Evolutionary conservation across 1,284 basidiomycete genomes (phyloP).

Genomic region (Apiotrichum sp.): DNA sequence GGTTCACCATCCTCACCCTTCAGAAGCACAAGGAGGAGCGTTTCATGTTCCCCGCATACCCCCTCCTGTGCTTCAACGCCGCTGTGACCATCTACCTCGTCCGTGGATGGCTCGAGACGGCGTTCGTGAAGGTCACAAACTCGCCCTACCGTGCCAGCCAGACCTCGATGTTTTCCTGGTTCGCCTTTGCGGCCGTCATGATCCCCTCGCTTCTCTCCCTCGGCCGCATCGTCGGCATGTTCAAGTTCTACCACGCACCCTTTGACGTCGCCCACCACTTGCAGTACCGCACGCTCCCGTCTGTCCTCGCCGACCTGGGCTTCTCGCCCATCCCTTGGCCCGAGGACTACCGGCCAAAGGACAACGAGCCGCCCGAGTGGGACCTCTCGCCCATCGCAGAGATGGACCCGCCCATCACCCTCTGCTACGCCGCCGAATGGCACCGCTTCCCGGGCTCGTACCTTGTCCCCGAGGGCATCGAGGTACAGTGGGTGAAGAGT

Average conservation of each 20-base stretch:
- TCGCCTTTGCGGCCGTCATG: constrained; percentile 65
- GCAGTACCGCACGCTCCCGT: constrained; percentile 71
- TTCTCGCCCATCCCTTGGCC: constrained; percentile 49
- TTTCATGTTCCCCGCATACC: constrained; percentile 94
- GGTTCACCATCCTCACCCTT: constrained; percentile 68
- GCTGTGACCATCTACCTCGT: constrained; percentile 75
- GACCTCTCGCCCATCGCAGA: constrained; percentile 64
- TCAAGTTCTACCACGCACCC: constrained; percentile 86
- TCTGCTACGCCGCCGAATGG: constrained; percentile 96
- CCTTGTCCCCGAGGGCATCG: constrained; percentile 74
- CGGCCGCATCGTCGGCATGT: constrained; percentile 71
- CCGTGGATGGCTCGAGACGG: constrained; percentile 76
- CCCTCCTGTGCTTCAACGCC: constrained; percentile 88
- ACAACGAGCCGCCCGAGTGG: constrained; percentile 54
- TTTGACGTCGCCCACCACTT: constrained; percentile 67
- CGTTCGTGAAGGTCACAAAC: constrained; percentile 64
- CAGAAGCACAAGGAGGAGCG: constrained; percentile 97
- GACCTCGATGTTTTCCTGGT: constrained; percentile 65
- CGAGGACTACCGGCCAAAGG: constrained; percentile 42
- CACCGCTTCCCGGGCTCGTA: constrained; percentile 88
- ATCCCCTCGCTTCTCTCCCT: constrained; percentile 64
- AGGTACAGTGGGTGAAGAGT: constrained; percentile 80
- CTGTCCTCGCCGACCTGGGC: constrained; percentile 67
- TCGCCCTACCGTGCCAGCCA: constrained; percentile 81
- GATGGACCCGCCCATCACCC: constrained; percentile 57